Percentiles rank a stretch among this genome's conserved stretches.
phyloP scores from a whole-genome alignment of 176 grass and related monocot genomes.

The Phoenix dactylifera region DNA sequence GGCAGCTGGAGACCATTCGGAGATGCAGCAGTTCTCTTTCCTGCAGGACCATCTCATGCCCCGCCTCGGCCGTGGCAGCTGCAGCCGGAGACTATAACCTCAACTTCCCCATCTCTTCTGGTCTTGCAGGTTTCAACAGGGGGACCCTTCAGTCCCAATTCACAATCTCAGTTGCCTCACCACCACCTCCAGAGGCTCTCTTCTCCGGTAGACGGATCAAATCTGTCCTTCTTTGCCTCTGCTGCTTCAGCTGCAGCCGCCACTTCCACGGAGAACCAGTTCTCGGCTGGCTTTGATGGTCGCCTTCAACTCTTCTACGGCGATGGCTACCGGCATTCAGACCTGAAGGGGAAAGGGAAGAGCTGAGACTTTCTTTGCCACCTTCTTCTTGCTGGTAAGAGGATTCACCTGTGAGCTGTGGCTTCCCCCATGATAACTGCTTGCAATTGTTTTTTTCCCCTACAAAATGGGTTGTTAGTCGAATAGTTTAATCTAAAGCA shows the following conservation, averaged over 20 bases:
- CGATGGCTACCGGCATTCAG: slow-evolving; percentile 44
- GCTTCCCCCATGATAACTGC: not conserved
- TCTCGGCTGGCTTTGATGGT: slow-evolving; percentile 26
- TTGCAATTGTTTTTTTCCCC: too few relatives aligned
- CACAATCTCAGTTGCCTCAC: slow-evolving; percentile 28
- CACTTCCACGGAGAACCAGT: slow-evolving; percentile 21
- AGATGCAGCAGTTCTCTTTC: slow-evolving; percentile 59
- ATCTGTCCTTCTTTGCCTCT: slow-evolving; percentile 46
- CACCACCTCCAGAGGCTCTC: slow-evolving; percentile 49
- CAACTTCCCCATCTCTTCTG: slow-evolving; percentile 67
- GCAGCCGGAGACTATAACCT: slow-evolving; percentile 54
- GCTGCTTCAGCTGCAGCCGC: slow-evolving; percentile 18
- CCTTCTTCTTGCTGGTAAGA: not conserved
- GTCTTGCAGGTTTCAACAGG: slow-evolving; percentile 70
- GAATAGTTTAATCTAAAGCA: too few relatives aligned
- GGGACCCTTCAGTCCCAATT: slow-evolving; percentile 99
- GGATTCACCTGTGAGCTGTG: not conserved
- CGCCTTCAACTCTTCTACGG: slow-evolving; percentile 47
- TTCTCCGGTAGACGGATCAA: slow-evolving; percentile 39
- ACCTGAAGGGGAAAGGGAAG: slow-evolving; percentile 67
- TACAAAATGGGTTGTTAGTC: too few relatives aligned
- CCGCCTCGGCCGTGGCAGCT: slow-evolving; percentile 27
- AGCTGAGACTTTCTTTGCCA: slow-evolving; percentile 21
- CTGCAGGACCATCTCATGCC: slow-evolving; percentile 39
- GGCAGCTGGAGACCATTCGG: slow-evolving; percentile 18